phyloP scores from a whole-genome alignment of 2,329 filamentous ascomycete genomes.

The Monilinia aucupariae region DNA sequence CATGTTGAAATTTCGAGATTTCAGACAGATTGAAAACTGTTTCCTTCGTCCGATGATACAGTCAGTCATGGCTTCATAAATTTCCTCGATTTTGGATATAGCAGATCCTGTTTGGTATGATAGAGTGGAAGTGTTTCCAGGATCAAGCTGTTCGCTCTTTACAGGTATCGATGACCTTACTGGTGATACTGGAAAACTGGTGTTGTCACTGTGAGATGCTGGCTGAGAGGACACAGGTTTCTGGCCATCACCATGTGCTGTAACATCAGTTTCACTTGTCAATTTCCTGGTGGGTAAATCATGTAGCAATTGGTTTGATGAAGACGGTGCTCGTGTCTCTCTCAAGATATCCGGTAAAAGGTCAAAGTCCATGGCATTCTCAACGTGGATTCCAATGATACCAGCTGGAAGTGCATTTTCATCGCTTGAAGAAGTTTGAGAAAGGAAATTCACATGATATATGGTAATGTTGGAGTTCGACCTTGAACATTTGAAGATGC shows the following conservation, averaged over 20 bases:
- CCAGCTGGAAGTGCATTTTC: background rate
- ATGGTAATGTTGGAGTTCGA: background rate
- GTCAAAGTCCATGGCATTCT: constrained; percentile 24
- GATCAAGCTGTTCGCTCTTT: background rate
- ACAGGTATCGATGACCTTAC: background rate
- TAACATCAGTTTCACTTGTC: background rate
- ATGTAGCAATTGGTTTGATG: constrained; percentile 22
- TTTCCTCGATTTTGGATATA: constrained; percentile 50
- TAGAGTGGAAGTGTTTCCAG: background rate
- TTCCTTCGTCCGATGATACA: constrained; percentile 42
- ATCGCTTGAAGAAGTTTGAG: background rate
- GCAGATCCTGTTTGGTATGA: constrained; percentile 34
- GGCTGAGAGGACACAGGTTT: background rate
- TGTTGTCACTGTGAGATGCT: background rate
- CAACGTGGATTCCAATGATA: background rate
- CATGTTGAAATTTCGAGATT: background rate
- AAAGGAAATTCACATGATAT: background rate
- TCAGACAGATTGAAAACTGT: constrained; percentile 42
- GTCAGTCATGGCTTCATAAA: constrained; percentile 48
- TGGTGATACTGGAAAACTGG: background rate
- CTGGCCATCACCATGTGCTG: background rate
- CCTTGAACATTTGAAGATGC: background rate
- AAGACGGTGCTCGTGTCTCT: background rate
- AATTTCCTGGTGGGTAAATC: constrained; percentile 22
- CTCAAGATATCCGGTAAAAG: constrained; percentile 16